Conservation (phyloP, 257 asterid genomes). For the Fraxinus excelsior region DNA sequence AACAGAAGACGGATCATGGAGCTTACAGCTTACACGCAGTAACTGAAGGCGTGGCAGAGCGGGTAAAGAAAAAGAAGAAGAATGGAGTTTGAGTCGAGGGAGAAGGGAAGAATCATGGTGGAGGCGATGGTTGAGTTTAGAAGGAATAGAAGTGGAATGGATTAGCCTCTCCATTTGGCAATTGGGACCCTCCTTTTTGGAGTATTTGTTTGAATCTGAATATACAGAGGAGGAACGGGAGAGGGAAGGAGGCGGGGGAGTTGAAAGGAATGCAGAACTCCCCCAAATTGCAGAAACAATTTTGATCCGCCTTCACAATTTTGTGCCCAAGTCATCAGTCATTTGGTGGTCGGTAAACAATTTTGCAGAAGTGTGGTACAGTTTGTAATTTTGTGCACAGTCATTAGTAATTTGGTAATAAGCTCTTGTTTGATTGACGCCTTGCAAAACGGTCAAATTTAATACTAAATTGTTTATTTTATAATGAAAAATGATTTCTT, state of each 20-base stretch:
- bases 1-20: conserved; percentile 24
- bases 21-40: conserved; percentile 43
- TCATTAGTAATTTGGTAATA: too few relatives aligned
- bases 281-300: not conserved
- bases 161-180: conserved; percentile 70
- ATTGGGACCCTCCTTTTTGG: not conserved
- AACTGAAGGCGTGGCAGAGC: conserved; percentile 5
- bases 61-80: conserved; percentile 5
- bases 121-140: conserved; percentile 33
- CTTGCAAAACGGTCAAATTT: too few relatives aligned
- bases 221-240: not conserved
- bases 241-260: not conserved
- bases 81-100: conserved; percentile 42
- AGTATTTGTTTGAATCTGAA: not conserved
- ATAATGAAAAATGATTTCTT: too few relatives aligned
- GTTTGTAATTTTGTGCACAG: too few relatives aligned
- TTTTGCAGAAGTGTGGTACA: too few relatives aligned
- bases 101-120: conserved; percentile 33
- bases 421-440: too few relatives aligned
- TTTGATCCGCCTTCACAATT: too few relatives aligned
- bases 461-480: too few relatives aligned
- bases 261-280: not conserved
- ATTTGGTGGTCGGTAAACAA: too few relatives aligned
- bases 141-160: conserved; percentile 54
- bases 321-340: too few relatives aligned